A percentile compares a stretch with the other conserved stretches of the same genome.
Conservation (phyloP, 2,329 filamentous ascomycete species). For the Colletotrichum melonis region DNA sequence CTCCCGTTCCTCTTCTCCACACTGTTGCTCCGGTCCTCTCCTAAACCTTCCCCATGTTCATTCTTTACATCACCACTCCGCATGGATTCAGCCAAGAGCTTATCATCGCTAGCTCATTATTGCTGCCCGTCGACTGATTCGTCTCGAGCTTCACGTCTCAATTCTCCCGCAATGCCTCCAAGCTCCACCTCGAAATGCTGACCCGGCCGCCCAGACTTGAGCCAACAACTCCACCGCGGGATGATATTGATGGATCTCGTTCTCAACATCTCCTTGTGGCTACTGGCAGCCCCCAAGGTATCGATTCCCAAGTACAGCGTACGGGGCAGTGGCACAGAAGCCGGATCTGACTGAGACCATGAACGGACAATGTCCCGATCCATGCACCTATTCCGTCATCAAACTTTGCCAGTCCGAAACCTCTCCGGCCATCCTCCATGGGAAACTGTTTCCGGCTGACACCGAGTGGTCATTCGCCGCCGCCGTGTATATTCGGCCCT, state of each 20-base stretch:
- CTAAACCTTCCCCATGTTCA: neutral
- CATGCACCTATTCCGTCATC: neutral
- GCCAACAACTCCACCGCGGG: neutral
- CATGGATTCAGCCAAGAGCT: neutral
- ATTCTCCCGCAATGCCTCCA: neutral
- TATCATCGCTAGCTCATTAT: neutral
- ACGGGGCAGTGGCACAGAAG: neutral
- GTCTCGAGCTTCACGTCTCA: neutral
- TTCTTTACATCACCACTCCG: neutral
- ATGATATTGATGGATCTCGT: neutral
- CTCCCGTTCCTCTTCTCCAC: neutral
- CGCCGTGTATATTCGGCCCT: neutral
- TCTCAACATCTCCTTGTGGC: neutral
- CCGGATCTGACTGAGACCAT: neutral
- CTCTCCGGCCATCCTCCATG: constrained; percentile 7
- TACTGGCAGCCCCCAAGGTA: neutral
- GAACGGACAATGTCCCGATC: constrained; percentile 8
- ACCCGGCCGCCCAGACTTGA: neutral
- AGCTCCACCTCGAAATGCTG: neutral
- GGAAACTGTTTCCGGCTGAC: neutral
- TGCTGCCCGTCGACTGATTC: neutral
- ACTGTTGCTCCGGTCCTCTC: neutral
- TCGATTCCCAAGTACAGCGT: neutral
- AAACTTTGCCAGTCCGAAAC: neutral
- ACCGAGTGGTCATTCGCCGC: neutral